Evolutionary conservation across 371 early-diverging fungal species (phyloP).

Genomic region (Entomophthora muscae): DNA sequence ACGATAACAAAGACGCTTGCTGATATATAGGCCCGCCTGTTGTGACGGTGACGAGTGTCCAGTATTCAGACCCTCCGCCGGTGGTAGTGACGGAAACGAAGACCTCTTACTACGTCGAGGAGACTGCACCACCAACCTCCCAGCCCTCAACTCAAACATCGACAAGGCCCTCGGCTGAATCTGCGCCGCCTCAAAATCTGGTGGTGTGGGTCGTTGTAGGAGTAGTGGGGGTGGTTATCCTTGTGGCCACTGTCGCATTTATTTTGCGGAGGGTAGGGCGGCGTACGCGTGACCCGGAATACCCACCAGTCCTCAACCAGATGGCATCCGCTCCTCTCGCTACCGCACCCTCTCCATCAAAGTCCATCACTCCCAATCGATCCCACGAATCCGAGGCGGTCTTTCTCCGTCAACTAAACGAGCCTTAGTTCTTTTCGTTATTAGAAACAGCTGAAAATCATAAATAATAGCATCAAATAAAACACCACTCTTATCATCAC

Average conservation of each 20-base stretch:
- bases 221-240: neutral
- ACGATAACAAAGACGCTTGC: neutral
- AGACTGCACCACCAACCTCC: neutral
- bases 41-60: neutral
- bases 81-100: neutral
- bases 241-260: neutral
- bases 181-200: neutral
- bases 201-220: neutral
- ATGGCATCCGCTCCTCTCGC: too few relatives aligned
- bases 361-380: neutral
- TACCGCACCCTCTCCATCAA: neutral
- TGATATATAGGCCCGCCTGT: neutral
- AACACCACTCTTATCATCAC: too few relatives aligned
- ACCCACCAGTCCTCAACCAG: neutral
- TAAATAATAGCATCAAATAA: too few relatives aligned
- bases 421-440: neutral
- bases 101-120: neutral
- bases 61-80: neutral
- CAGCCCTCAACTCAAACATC: neutral
- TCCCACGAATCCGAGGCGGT: neutral
- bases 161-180: neutral
- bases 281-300: neutral
- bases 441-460: too few relatives aligned
- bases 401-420: conserved; percentile 1
- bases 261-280: neutral